Percentiles rank a stretch among this genome's conserved stretches.
Conservation (phyloP, 106 monocot genomes). For the Allium sativum region DNA sequence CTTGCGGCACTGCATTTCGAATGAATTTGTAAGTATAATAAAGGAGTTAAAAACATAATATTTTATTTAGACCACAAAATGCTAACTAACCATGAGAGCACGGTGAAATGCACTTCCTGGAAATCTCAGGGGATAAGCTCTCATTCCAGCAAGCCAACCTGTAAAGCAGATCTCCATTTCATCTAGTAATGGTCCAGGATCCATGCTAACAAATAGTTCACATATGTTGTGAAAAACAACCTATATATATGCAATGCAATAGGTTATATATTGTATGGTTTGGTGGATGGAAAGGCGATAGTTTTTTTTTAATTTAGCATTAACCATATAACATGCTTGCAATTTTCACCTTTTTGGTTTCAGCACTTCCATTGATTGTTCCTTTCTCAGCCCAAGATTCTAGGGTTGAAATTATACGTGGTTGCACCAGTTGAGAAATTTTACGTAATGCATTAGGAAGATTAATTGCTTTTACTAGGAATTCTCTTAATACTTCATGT, state of each 20-base stretch:
- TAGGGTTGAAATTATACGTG: slow-evolving; percentile 4
- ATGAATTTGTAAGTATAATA: too few relatives aligned
- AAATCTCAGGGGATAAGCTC: slow-evolving; percentile 5
- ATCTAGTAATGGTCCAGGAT: slow-evolving; percentile 7
- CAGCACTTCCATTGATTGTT: slow-evolving; percentile 8
- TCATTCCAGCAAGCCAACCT: slow-evolving; percentile 3
- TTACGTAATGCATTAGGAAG: slow-evolving; percentile 2
- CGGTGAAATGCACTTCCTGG: slow-evolving; percentile 13
- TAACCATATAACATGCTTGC: slow-evolving; percentile 4
- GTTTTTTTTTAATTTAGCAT: too few relatives aligned
- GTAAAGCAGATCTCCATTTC: slow-evolving; percentile 6
- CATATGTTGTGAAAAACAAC: background rate
- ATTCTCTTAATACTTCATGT: slow-evolving; percentile 10
- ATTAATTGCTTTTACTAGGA: slow-evolving; percentile 13
- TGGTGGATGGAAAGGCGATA: too few relatives aligned
- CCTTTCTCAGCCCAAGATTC: slow-evolving; percentile 17
- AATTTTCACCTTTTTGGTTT: slow-evolving; percentile 17
- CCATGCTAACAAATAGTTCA: slow-evolving; percentile 18
- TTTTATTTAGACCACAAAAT: background rate
- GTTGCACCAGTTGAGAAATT: slow-evolving; percentile 13
- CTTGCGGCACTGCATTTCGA: slow-evolving; percentile 3
- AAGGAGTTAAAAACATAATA: background rate
- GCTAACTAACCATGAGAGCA: slow-evolving; percentile 4
- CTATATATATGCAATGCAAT: too few relatives aligned
- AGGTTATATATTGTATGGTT: too few relatives aligned